Base-by-base conservation (phyloP, 306 rosid species). In the Casuarina cunninghamiana region DNA sequence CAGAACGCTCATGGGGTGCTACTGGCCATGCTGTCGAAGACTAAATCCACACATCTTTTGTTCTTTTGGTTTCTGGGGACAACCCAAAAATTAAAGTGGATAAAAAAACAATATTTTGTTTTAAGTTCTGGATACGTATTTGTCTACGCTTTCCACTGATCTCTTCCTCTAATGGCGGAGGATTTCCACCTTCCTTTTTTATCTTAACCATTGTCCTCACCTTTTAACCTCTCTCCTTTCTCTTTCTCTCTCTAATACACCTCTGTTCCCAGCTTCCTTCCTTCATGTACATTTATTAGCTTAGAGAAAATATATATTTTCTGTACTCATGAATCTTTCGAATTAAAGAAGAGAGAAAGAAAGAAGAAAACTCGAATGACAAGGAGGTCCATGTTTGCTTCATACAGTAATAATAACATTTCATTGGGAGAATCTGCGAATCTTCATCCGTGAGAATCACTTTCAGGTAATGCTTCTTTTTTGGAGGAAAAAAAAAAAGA, bases 31-130 rank as follows among this genome's bases (percentile, higher is more conserved):
- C 71, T 35, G 72, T 48, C 71, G 41, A 80, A 78, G 87, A 87
- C 88, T 71, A 70, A 77, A 75, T 87, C 91, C 73, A 85, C 69
- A 43, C 19, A 53, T 55, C 57, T 55, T 26, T 75, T 55, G 1
- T 11, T 42, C 66, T 72, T 76, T 78, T 72, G 72, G 41, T n/a
- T 72, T 41, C 43, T 78, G 44, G 77, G 4, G 63, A 55, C 3
- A 45, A 50, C 71, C 43, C 26, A 71, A 62, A 76, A 79, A 79
- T 58, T 72, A 49, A 73, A 73, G 61, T 57, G 43, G 74, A 66
- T 57, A 62, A 55, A 5, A n/a, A 57, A 44, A 32, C n/a, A 57
- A 17, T 73, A 77, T 65, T 26, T 26, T 26, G 32, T 26, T 26
- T 26, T 26, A 26, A 26, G 32, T 26, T 26, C 32, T 26, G 32